Conservation (phyloP, 257 asterid genomes). For the Lycium barbarum region DNA sequence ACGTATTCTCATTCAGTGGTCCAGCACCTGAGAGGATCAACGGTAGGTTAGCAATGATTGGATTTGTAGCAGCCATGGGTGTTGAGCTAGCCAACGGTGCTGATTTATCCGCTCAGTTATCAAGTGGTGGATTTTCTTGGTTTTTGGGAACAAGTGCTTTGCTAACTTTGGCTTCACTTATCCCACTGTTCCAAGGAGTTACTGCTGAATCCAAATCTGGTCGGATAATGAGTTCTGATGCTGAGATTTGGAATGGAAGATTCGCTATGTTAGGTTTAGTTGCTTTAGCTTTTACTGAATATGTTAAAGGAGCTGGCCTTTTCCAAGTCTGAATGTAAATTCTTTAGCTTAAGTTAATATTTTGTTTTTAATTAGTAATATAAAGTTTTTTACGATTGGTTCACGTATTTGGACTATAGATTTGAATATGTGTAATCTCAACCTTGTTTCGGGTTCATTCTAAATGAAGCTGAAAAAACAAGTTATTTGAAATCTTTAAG, state of each 20-base stretch:
- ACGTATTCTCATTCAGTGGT: slow-evolving; percentile 72
- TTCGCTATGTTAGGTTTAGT: slow-evolving; percentile 86
- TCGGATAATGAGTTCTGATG: slow-evolving; percentile 61
- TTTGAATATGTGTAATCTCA: too few relatives aligned
- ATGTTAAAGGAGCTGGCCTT: slow-evolving; percentile 67
- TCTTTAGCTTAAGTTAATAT: too few relatives aligned
- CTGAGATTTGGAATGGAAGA: slow-evolving; percentile 87
- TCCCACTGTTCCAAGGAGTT: slow-evolving; percentile 67
- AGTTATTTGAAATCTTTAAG: too few relatives aligned
- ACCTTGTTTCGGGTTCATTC: too few relatives aligned
- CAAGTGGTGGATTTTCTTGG: slow-evolving; percentile 65
- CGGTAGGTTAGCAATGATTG: slow-evolving; percentile 85
- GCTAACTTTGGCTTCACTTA: slow-evolving; percentile 66
- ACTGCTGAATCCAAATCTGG: slow-evolving; percentile 57
- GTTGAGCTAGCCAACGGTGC: slow-evolving; percentile 67
- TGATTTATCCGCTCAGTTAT: slow-evolving; percentile 59
- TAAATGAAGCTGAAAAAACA: too few relatives aligned
- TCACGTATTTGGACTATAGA: too few relatives aligned
- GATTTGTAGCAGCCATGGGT: slow-evolving; percentile 79
- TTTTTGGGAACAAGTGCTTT: slow-evolving; percentile 56
- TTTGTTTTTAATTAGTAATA: too few relatives aligned
- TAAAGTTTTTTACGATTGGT: too few relatives aligned
- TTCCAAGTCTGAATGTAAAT: slow-evolving; percentile 30
- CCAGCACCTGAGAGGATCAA: slow-evolving; percentile 87
- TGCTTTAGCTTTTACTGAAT: slow-evolving; percentile 83